Evolutionary conservation across 495 filamentous ascomycete genomes (phyloP), one percentile per base, ranked within the genome.

Genomic region (Penicillium alfredii): DNA sequence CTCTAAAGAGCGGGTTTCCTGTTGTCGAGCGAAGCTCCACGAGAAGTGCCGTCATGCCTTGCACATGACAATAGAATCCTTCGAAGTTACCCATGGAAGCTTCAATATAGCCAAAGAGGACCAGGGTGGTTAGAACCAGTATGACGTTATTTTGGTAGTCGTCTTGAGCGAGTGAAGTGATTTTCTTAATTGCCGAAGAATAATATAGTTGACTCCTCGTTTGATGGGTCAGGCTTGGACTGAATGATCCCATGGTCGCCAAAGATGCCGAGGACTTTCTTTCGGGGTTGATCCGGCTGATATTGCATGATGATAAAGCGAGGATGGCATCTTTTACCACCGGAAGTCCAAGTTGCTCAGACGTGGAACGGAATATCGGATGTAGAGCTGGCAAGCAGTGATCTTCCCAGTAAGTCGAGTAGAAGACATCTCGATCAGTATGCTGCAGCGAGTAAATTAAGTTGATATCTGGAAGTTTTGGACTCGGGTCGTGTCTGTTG

Each of bases 21-120:
- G 14, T 21, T 9, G 1, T 16, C 6, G 35, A 14, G 6, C 13
- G 18, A n/a, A 42, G 12, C 3, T 50, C 37, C 1, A 31, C 8
- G 4, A 49, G 30, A 15, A 48, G 40, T 8, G 6, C 14, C 13
- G 33, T 14, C 12, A 60, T 10, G 0, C 50, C 56, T 11, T 55
- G 33, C 0, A 50, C 47, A 42, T 61, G 54, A 22, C 46, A 49
- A 8, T 53, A 31, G 17, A 55, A 61, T 1, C 45, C 56, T 10
- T 47, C 10, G 9, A 61, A 55, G 32, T 61, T 58, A 2, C 54
- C 51, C 47, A 52, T 61, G 2, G 51, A 46, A 4, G 45, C 41
- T 33, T 58, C 54, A 3, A 61, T 30, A 36, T 61, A 46, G n/a
- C 36, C 51, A 28, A 61, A 61, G 1, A 53, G 11, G 8, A 53